Conservation (phyloP, 1,284 basidiomycete genomes). For the Puccinia novopanici region DNA sequence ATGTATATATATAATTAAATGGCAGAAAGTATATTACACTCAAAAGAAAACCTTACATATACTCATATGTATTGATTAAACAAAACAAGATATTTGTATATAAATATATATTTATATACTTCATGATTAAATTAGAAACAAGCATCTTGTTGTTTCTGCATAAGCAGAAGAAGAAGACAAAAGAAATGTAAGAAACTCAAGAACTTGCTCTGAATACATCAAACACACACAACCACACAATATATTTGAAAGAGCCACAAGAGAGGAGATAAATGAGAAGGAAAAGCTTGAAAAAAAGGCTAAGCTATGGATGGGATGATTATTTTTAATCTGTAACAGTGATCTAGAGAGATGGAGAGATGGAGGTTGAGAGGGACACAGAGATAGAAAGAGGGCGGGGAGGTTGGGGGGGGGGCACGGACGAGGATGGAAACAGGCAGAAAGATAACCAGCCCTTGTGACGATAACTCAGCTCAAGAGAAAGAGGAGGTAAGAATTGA, state of each 20-base stretch:
- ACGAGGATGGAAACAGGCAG: background rate
- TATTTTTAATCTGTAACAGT: background rate
- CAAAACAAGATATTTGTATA: no score
- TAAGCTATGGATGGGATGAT: no score
- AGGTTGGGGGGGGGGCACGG: background rate
- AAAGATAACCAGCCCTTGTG: background rate
- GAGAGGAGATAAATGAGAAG: background rate
- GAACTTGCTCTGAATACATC: background rate
- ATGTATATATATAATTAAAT: no score
- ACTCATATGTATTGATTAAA: no score
- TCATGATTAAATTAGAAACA: no score
- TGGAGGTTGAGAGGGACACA: conserved; percentile 2
- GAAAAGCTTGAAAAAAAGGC: background rate
- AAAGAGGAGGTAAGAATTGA: conserved; percentile 1
- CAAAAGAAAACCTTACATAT: no score
- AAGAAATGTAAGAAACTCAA: background rate
- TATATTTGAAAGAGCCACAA: background rate
- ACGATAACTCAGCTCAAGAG: background rate
- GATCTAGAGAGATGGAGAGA: background rate
- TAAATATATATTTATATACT: no score
- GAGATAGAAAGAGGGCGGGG: background rate
- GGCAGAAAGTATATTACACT: no score
- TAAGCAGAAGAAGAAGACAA: background rate
- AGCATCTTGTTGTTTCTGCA: no score
- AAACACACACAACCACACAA: background rate